Percentiles rank a stretch among this genome's conserved stretches.
phyloP scores from a whole-genome alignment of 257 asterid species.

The Scutellaria minor region DNA sequence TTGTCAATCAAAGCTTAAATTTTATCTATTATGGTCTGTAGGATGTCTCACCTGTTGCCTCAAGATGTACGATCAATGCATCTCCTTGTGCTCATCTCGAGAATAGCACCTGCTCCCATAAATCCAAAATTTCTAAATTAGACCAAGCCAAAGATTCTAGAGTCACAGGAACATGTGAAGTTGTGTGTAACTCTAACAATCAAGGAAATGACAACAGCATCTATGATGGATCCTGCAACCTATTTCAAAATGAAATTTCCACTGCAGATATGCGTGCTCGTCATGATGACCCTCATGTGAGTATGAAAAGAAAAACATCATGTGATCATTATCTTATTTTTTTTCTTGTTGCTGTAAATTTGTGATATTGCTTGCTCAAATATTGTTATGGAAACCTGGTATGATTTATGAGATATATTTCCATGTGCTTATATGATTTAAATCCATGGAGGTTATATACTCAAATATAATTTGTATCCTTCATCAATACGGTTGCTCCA shows the following conservation, averaged over 20 bases:
- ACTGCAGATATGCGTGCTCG: conserved; percentile 44
- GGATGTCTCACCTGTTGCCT: conserved; percentile 67
- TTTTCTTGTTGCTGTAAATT: conserved; percentile 16
- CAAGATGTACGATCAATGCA: conserved; percentile 54
- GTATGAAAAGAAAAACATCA: conserved; percentile 34
- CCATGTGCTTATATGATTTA: conserved; percentile 12
- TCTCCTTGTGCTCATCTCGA: conserved; percentile 47
- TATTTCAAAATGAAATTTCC: conserved; percentile 39
- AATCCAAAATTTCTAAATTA: conserved; percentile 49
- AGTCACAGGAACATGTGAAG: conserved; percentile 47
- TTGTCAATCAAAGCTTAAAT: conserved; percentile 27
- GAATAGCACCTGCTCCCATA: conserved; percentile 59
- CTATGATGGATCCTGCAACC: conserved; percentile 43
- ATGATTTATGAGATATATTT: not conserved
- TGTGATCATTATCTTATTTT: not conserved
- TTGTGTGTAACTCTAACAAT: conserved; percentile 40
- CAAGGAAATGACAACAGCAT: conserved; percentile 45
- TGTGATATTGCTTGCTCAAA: conserved; percentile 28
- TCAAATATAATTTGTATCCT: not conserved
- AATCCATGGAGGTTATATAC: conserved; percentile 11
- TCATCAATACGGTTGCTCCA: not conserved
- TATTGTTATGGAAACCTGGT: conserved; percentile 29
- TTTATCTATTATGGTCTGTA: conserved; percentile 41
- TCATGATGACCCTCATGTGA: conserved; percentile 58
- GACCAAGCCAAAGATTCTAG: conserved; percentile 41